Evolutionary conservation across 2,329 filamentous ascomycete species (phyloP).

Genomic region (Paraphoma chrysanthemicola): DNA sequence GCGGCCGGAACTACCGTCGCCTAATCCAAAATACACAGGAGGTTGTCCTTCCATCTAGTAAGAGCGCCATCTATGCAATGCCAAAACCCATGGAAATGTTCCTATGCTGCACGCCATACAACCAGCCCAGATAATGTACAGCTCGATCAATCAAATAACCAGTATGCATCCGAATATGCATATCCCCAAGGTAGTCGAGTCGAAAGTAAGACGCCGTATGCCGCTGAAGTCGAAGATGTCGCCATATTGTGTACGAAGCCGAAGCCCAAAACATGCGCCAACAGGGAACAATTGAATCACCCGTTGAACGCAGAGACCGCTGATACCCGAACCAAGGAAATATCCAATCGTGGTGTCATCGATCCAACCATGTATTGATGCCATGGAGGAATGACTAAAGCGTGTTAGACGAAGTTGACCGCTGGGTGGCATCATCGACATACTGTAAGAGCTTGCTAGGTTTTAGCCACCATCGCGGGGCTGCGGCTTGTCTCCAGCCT

Average conservation of each 20-base stretch:
- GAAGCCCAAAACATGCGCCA: not conserved
- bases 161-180: conserved; percentile 15
- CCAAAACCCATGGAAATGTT: conserved; percentile 9
- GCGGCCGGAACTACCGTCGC: conserved; percentile 1
- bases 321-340: not conserved
- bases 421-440: not conserved
- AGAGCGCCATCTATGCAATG: conserved; percentile 15
- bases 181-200: conserved; percentile 7
- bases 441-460: not conserved
- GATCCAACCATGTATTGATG: not conserved
- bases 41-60: conserved; percentile 9
- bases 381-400: not conserved
- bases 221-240: conserved; percentile 4
- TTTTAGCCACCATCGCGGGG: conserved; percentile 43
- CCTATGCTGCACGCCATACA: conserved; percentile 17
- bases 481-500: conserved; percentile 24
- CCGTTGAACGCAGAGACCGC: not conserved
- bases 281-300: not conserved
- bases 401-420: not conserved
- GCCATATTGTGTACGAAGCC: conserved; percentile 3
- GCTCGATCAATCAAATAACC: conserved; percentile 17
- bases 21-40: not conserved
- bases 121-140: conserved; percentile 15
- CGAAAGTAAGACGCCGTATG: conserved; percentile 5
- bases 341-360: not conserved